Evolutionary conservation across 805 yeast genomes (phyloP), one percentile per base, ranked within the genome.

Genomic region (Ogataea glucozyma): DNA sequence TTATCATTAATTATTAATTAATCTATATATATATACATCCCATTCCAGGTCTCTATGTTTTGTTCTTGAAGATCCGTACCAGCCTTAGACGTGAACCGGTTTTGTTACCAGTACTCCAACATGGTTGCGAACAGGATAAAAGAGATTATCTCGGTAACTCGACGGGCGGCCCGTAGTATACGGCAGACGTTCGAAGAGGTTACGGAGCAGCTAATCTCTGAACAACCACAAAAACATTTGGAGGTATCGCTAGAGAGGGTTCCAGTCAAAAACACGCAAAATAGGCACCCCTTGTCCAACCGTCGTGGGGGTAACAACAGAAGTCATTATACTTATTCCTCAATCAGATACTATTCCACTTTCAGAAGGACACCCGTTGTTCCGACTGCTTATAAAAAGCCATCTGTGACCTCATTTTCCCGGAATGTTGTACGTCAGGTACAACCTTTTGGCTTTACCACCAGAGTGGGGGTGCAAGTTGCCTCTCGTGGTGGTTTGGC

Each of bases 151-250:
- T 63, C 75, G 45, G 65, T 68, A 46, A 65, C 78, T 12, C 65
- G 73, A 38, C 70, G 66, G 52, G 67, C 79, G 16, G 72, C 76
- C 26, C 64, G 70, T 48, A 74, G 72, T 43, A 62, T 73, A 45
- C 70, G 72, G 44, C 70, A 71, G 55, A 69, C 71, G 21, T 64
- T 77, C 19, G 73, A 74, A 49, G 81, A 77, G 45, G 62, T 77
- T 41, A 69, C 71, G 26, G 70, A 69, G 51, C 62, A 60, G 46
- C 48, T 61, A 21, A 46, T 54, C 4, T 51, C 57, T 8, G 52
- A 57, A 26, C 56, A 56, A 36, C 46, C 56, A 11, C 62, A 52
- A 24, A 62, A 69, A 2, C 71, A 69, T 13, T 43, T 47, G 23
- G 58, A 56, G 21, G 54, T 51, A 3, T 54, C 57, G 3, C 52